phyloP scores from a whole-genome alignment of 768 basidiomycete species.

The Gautieria morchelliformis region DNA sequence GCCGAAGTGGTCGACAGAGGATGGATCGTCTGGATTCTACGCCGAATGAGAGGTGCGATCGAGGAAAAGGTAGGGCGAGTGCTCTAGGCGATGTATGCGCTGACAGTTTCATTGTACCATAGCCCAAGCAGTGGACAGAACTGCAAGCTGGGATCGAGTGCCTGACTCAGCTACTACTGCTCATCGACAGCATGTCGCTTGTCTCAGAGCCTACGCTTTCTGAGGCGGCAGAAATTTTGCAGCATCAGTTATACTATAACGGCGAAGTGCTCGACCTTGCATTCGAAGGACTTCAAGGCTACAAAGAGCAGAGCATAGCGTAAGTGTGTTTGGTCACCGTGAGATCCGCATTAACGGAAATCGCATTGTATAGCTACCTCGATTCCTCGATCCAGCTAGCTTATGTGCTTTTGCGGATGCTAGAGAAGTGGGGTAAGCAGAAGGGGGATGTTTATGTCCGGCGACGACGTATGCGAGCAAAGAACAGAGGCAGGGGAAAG shows the following conservation, averaged over 20 bases:
- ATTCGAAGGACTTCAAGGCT: conserved; percentile 63
- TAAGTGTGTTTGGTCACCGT: conserved; percentile 14
- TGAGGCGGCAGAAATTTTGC: conserved; percentile 73
- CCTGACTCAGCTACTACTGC: conserved; percentile 81
- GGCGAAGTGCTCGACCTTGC: conserved; percentile 89
- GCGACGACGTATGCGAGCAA: conserved; percentile 40
- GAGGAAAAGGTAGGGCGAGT: conserved; percentile 71
- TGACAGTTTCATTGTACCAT: conserved; percentile 5
- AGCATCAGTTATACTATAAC: conserved; percentile 90
- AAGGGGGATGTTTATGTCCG: conserved; percentile 70
- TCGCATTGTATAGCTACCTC: conserved; percentile 64
- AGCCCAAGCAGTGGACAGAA: conserved; percentile 94
- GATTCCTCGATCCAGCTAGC: conserved; percentile 79
- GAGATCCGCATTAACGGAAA: neutral
- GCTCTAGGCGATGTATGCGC: neutral
- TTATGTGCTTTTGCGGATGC: conserved; percentile 77
- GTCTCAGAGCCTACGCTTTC: conserved; percentile 35
- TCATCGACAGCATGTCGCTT: conserved; percentile 74
- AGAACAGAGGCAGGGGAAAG: conserved; percentile 2
- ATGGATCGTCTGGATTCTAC: conserved; percentile 87
- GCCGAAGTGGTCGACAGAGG: conserved; percentile 78
- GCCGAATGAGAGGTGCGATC: conserved; percentile 77
- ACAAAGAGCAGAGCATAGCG: conserved; percentile 55
- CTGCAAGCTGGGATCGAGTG: conserved; percentile 92
- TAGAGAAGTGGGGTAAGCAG: conserved; percentile 79